Percentiles rank a stretch among this genome's conserved stretches.
Conservation (phyloP, 805 yeast species). For the Myxozyma udenii region DNA sequence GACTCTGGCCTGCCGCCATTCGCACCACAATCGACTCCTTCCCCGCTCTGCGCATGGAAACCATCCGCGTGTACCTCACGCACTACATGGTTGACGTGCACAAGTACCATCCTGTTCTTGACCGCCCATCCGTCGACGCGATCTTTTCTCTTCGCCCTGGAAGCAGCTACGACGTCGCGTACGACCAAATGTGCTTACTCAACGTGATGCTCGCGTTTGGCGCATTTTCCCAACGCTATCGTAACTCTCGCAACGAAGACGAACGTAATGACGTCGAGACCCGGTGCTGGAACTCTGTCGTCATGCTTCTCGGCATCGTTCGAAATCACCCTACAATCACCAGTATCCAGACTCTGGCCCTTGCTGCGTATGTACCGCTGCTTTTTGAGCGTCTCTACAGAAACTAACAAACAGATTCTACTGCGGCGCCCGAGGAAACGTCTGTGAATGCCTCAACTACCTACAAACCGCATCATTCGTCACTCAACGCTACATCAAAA, state of each 20-base stretch:
- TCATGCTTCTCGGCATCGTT: neutral
- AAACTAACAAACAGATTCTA: neutral
- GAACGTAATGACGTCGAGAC: constrained; percentile 2
- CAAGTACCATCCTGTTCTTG: constrained; percentile 1
- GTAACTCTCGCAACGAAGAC: neutral
- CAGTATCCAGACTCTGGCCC: neutral
- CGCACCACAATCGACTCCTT: neutral
- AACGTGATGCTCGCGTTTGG: constrained; percentile 2
- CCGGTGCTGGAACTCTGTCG: constrained; percentile 1
- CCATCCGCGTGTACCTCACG: neutral
- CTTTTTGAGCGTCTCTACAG: neutral
- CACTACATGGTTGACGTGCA: constrained; percentile 4
- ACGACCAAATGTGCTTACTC: neutral
- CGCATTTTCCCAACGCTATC: neutral
- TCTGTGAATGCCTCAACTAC: neutral
- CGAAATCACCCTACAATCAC: neutral
- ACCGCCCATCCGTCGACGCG: neutral
- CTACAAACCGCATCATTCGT: constrained; percentile 3
- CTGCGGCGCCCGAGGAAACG: constrained; percentile 1
- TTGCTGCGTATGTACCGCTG: neutral
- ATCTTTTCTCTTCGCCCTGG: neutral
- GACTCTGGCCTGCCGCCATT: neutral
- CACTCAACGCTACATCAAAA: constrained; percentile 2
- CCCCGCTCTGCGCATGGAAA: neutral
- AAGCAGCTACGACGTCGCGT: neutral